Base-by-base conservation (phyloP, 2,329 filamentous ascomycete species). In the Fusarium pseudocircinatum region DNA sequence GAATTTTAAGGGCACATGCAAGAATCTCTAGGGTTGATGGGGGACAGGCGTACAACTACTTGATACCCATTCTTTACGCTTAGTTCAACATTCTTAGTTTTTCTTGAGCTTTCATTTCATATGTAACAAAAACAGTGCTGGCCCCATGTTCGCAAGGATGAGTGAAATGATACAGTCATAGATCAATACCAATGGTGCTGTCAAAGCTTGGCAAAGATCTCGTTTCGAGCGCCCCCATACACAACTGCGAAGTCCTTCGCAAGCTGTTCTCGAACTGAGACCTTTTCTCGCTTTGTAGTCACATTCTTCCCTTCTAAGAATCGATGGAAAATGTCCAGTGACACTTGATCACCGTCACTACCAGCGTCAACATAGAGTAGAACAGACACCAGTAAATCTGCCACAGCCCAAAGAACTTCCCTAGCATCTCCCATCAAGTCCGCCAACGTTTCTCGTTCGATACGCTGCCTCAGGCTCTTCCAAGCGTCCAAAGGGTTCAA, bases 381-480 rank as follows among this genome's bases (percentile, higher is more conserved):
- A n/a, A 83, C 76, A 14, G 81, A 82, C 26, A 85, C 83, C 32
- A 87, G 62, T 13, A 86, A 76, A 60, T 87, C 84, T 0, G 85
- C 84, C 3, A 85, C 75, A 6, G 75, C 71, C 80, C 84, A 87
- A 7, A 86, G 78, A 4, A 88, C 66, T 9, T 81, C 79, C 50
- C 87, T 82, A 3, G 86, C 87, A 36, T 87, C 83, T 2, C 82
- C 81, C 40, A 88, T 75, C 66, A 90, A 80, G 6, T 81, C 80
- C 3, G 79, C 80, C 54, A 84, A 80, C 0, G 79, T 63, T 16
- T 78, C 80, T 2, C 46, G 60, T 22, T 82, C 82, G 20, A 88
- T 63, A 20, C 80, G 79, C 9, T 60, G 65, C 70, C 81, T 84
- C 56, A 88, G 56, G 2, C 50, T 72, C 14, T 73, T 74, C 87